phyloP scores from a whole-genome alignment of 495 filamentous ascomycete species.

The Cryomyces antarcticus region DNA sequence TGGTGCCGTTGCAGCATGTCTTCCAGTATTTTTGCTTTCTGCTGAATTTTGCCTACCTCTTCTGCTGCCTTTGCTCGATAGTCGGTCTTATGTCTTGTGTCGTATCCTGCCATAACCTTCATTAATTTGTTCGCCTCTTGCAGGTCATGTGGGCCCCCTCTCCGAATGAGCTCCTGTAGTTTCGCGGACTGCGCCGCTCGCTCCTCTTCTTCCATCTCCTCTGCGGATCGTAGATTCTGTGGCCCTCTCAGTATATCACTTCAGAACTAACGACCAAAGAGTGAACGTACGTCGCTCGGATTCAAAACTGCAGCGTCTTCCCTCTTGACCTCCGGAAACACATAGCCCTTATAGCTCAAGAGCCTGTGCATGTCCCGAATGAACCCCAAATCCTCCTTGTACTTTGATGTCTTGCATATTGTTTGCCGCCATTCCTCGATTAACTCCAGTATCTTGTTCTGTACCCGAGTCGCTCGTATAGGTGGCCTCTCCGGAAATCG shows the following conservation, averaged over 20 bases:
- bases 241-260: background rate
- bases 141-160: conserved; percentile 76
- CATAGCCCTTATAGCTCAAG: conserved; percentile 88
- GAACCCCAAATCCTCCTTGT: conserved; percentile 90
- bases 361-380: conserved; percentile 96
- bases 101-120: conserved; percentile 98
- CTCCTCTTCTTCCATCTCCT: conserved; percentile 98
- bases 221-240: conserved; percentile 83
- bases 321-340: conserved; percentile 73
- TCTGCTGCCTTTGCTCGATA: conserved; percentile 95
- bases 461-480: conserved; percentile 64
- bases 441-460: conserved; percentile 80
- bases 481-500: conserved; percentile 89
- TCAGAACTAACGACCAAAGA: too few species aligned
- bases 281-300: conserved; percentile 68
- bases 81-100: conserved; percentile 86
- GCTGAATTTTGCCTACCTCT: conserved; percentile 80
- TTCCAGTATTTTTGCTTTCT: conserved; percentile 78
- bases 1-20: conserved; percentile 77
- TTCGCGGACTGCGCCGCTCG: conserved; percentile 87
- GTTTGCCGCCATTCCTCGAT: conserved; percentile 98
- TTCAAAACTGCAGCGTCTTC: conserved; percentile 96
- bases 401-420: conserved; percentile 90
- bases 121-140: conserved; percentile 93
- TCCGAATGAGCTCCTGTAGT: conserved; percentile 84